Evolutionary conservation across 2,329 filamentous ascomycete genomes (phyloP).

Genomic region (Epichloe coenophiala): DNA sequence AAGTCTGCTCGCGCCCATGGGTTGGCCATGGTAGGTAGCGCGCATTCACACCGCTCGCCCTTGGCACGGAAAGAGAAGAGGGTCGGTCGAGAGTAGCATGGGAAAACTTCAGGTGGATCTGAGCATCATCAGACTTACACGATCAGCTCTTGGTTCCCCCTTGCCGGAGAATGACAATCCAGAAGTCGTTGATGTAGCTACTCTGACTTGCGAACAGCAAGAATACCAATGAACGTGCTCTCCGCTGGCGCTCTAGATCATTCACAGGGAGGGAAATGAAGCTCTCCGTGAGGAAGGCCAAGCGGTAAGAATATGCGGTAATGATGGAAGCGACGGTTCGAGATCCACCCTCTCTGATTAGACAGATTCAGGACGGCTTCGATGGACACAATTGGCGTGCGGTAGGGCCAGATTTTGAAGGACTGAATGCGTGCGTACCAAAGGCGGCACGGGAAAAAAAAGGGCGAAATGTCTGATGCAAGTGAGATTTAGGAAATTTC

Average conservation of each 20-base stretch:
- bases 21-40: background rate
- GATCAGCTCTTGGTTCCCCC: background rate
- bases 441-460: slow-evolving; percentile 2
- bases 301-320: background rate
- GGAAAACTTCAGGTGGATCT: background rate
- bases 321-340: background rate
- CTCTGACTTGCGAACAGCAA: background rate
- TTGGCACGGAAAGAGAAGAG: background rate
- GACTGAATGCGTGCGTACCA: background rate
- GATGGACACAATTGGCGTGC: slow-evolving; percentile 9
- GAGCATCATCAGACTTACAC: background rate
- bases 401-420: slow-evolving; percentile 9
- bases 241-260: slow-evolving; percentile 11
- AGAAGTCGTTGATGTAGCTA: background rate
- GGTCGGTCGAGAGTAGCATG: background rate
- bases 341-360: slow-evolving; percentile 5
- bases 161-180: background rate
- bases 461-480: slow-evolving; percentile 11
- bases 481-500: slow-evolving; percentile 15
- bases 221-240: background rate
- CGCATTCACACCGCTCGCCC: background rate
- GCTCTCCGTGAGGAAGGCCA: slow-evolving; percentile 8
- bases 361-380: slow-evolving; percentile 3
- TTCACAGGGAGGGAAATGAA: slow-evolving; percentile 12
- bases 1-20: slow-evolving; percentile 4